These are phyloP conservation scores for Aureobasidium sp. DNA, from an alignment of 2,329 filamentous ascomycete species.

Conservation along the genomic window DNA sequence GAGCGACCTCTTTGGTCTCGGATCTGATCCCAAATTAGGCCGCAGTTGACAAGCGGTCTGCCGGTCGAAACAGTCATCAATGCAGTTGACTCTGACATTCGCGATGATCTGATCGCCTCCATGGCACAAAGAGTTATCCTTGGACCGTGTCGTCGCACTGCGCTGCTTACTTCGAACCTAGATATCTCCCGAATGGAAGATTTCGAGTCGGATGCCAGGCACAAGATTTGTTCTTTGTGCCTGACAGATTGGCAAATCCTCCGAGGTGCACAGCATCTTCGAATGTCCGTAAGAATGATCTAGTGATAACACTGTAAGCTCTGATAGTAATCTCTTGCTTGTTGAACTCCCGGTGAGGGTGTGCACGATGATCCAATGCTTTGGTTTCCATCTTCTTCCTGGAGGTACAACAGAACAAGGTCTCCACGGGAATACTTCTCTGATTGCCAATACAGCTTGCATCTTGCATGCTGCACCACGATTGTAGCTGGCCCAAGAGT, in stretches of 20 bases:
- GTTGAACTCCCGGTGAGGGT: neutral
- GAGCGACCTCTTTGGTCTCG: neutral
- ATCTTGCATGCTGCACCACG: slow-evolving; percentile 7
- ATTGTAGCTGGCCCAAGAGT: neutral
- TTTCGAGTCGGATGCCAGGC: neutral
- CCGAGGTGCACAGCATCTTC: neutral
- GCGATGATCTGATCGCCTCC: neutral
- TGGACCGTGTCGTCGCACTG: neutral
- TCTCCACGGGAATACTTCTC: neutral
- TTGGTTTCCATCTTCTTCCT: neutral
- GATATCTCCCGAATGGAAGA: neutral
- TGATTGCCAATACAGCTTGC: slow-evolving; percentile 9
- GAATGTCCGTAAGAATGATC: neutral
- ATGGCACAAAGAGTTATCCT: neutral
- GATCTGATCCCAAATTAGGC: neutral
- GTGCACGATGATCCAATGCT: neutral
- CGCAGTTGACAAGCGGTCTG: neutral
- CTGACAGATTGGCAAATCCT: neutral
- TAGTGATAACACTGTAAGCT: neutral
- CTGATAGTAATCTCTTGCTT: neutral
- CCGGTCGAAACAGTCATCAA: neutral
- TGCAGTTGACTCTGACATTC: neutral
- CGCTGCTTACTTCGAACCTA: neutral
- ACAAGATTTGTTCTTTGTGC: neutral
- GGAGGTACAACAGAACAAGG: neutral